A percentile compares a stretch with the other conserved stretches of the same genome.
phyloP scores from a whole-genome alignment of 192 early-diverging fungal genomes.

The Gaertneriomyces sp. region DNA sequence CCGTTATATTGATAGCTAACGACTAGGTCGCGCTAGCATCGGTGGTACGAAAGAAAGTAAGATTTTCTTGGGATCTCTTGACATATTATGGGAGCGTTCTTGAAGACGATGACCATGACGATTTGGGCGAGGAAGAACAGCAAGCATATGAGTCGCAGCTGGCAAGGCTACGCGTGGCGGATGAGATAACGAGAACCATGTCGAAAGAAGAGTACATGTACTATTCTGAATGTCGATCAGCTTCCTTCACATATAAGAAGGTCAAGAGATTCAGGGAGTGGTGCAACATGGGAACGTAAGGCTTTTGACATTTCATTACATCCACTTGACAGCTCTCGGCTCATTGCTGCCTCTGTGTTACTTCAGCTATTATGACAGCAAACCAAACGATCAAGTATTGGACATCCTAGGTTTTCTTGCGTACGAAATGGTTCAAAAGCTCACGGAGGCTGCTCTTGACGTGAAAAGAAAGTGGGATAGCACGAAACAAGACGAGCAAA shows the following conservation, averaged over 20 bases:
- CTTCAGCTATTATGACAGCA: slow-evolving; percentile 76
- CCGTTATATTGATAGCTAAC: background rate
- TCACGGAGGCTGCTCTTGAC: slow-evolving; percentile 82
- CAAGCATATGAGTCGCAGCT: slow-evolving; percentile 88
- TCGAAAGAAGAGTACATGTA: slow-evolving; percentile 98
- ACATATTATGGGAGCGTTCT: slow-evolving; percentile 75
- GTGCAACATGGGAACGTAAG: slow-evolving; percentile 77
- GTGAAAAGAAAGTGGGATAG: slow-evolving; percentile 49
- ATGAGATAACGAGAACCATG: slow-evolving; percentile 90
- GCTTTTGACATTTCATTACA: background rate
- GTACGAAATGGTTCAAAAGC: slow-evolving; percentile 87
- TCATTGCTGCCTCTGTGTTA: background rate
- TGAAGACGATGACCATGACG: slow-evolving; percentile 73
- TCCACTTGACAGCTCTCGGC: background rate
- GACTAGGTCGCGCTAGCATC: background rate
- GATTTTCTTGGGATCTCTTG: slow-evolving; percentile 90
- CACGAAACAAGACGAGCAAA: slow-evolving; percentile 22
- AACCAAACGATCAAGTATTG: slow-evolving; percentile 89
- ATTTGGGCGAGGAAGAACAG: slow-evolving; percentile 79
- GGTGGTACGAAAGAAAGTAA: slow-evolving; percentile 59
- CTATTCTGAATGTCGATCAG: slow-evolving; percentile 97
- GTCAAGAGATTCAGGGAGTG: slow-evolving; percentile 91
- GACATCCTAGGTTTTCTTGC: slow-evolving; percentile 95
- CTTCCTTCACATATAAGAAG: slow-evolving; percentile 94
- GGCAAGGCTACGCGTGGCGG: slow-evolving; percentile 78